Percentiles rank a stretch among this genome's conserved stretches.
Evolutionary conservation across 441 rosid species (phyloP).

Genomic region (Euphorbia schlechtendalii): DNA sequence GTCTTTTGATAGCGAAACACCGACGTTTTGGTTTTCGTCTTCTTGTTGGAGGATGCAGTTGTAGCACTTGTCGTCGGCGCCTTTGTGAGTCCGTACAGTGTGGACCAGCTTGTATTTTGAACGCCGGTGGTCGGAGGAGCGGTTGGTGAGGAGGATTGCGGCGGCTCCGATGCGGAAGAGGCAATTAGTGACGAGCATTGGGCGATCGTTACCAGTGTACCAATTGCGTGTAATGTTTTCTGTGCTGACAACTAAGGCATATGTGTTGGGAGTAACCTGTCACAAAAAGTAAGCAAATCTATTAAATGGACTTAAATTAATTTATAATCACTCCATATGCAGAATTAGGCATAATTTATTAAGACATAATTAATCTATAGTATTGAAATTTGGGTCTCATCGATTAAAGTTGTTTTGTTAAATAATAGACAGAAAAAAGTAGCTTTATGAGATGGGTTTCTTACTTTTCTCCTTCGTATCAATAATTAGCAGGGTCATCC

Average conservation of each 20-base stretch:
- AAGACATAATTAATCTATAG: no score
- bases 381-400: no score
- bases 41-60: slow-evolving; percentile 72
- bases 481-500: no score
- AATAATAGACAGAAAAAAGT: no score
- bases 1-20: slow-evolving; percentile 72
- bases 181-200: slow-evolving; percentile 86
- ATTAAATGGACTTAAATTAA: no score
- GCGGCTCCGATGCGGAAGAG: slow-evolving; percentile 88
- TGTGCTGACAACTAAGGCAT: slow-evolving; percentile 71
- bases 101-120: slow-evolving; percentile 77
- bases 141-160: slow-evolving; percentile 77
- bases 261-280: slow-evolving; percentile 70
- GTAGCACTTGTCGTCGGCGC: slow-evolving; percentile 63
- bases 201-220: slow-evolving; percentile 81
- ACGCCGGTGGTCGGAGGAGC: slow-evolving; percentile 44
- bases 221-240: slow-evolving; percentile 85
- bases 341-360: no score
- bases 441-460: no score
- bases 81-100: slow-evolving; percentile 79
- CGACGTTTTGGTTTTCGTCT: slow-evolving; percentile 51
- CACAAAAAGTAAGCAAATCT: not conserved
- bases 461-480: no score
- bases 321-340: not conserved
- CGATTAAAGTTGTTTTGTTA: no score